Evolutionary conservation across 805 yeast species (phyloP).

Genomic region (Clavispora carvajalis): DNA sequence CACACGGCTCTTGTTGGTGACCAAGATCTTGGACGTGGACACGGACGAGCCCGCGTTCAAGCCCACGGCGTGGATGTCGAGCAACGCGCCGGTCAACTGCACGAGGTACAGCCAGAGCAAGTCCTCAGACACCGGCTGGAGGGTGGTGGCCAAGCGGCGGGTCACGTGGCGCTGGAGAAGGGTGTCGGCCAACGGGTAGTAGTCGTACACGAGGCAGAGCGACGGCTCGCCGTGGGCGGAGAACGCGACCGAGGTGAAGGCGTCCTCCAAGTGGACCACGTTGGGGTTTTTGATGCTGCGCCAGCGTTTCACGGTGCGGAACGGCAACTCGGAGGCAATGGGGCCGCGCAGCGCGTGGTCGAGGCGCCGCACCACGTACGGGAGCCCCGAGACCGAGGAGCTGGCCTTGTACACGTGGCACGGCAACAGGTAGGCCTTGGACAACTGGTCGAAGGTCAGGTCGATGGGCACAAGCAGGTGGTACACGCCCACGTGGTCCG

Average conservation of each 20-base stretch:
- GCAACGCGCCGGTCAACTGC: constrained; percentile 68
- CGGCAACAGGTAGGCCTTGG: constrained; percentile 46
- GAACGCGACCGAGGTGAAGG: constrained; percentile 82
- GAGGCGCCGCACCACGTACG: constrained; percentile 71
- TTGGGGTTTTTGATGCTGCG: constrained; percentile 47
- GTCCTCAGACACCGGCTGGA: constrained; percentile 55
- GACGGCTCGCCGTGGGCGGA: constrained; percentile 56
- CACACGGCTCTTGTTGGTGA: constrained; percentile 67
- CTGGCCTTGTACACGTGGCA: constrained; percentile 73
- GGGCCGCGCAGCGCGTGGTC: constrained; percentile 32
- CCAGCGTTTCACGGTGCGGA: constrained; percentile 67
- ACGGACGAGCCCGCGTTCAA: constrained; percentile 58
- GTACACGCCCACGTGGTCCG: constrained; percentile 62
- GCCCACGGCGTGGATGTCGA: constrained; percentile 59
- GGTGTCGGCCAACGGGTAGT: constrained; percentile 71
- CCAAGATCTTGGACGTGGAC: constrained; percentile 63
- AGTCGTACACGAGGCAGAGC: constrained; percentile 76
- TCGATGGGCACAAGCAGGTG: constrained; percentile 85
- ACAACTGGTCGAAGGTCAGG: constrained; percentile 25
- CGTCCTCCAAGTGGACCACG: constrained; percentile 66
- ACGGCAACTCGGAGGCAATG: constrained; percentile 48
- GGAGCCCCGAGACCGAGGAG: constrained; percentile 70
- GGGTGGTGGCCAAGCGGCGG: constrained; percentile 33
- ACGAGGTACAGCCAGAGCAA: constrained; percentile 70
- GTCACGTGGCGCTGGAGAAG: constrained; percentile 63